Percentiles rank a stretch among this genome's conserved stretches.
Conservation (phyloP, 2,329 filamentous ascomycete species). For the Hypoxylon sp. region DNA sequence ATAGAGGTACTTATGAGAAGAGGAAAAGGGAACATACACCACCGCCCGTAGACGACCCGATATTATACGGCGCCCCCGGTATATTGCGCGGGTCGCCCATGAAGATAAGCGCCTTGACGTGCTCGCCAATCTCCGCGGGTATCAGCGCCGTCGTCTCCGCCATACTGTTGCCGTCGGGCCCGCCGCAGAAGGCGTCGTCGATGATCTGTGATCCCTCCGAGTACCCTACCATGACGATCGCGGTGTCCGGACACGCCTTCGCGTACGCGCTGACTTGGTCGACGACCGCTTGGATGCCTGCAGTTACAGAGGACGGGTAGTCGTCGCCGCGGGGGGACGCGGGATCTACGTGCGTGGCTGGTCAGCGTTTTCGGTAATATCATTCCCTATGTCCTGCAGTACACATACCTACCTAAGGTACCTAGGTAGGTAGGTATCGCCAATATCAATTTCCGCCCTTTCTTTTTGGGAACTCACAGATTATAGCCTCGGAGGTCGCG, state of each 20-base stretch:
- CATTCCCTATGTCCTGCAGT: background rate
- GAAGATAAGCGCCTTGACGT: conserved; percentile 71
- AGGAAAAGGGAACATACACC: conserved; percentile 63
- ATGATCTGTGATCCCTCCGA: conserved; percentile 73
- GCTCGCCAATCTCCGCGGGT: conserved; percentile 55
- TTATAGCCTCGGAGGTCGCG: conserved; percentile 41
- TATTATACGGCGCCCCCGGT: conserved; percentile 67
- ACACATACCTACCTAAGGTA: too few relatives aligned
- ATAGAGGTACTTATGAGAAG: background rate
- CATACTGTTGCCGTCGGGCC: conserved; percentile 45
- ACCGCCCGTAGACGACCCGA: conserved; percentile 68
- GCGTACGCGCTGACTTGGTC: conserved; percentile 68
- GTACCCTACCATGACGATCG: conserved; percentile 72
- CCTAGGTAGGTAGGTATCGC: background rate
- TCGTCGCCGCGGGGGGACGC: conserved; percentile 63
- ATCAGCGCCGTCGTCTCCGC: conserved; percentile 19
- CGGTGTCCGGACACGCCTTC: conserved; percentile 64
- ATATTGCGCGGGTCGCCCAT: conserved; percentile 71
- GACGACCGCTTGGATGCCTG: conserved; percentile 67
- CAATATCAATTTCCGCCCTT: too few relatives aligned
- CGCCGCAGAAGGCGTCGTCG: conserved; percentile 71
- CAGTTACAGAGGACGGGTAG: conserved; percentile 66
- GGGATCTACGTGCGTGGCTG: conserved; percentile 61
- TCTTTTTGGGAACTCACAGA: conserved; percentile 12
- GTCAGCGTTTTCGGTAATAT: conserved; percentile 49